A percentile compares a stretch with the other conserved stretches of the same genome.
phyloP scores from a whole-genome alignment of 116 monocot species.

The Thalassia testudinum region DNA sequence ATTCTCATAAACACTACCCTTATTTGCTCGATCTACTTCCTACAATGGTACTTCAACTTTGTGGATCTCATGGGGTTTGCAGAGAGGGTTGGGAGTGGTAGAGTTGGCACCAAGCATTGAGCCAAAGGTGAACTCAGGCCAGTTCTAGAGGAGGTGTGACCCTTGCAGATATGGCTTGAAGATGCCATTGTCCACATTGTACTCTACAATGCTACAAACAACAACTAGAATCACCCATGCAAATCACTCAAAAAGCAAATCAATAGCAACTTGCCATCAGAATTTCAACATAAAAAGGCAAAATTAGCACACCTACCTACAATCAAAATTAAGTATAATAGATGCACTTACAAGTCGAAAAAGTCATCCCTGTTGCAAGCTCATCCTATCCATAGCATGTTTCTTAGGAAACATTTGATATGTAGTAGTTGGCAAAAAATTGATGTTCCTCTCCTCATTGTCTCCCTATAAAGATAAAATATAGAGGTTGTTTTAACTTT shows the following conservation, averaged over 20 bases:
- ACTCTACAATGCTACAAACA: constrained; percentile 93
- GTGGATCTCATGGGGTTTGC: no score
- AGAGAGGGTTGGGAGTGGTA: no score
- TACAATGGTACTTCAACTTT: no score
- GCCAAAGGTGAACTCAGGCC: no score
- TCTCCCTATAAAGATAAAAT: constrained; percentile 34
- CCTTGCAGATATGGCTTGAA: constrained; percentile 89
- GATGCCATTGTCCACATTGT: constrained; percentile 56
- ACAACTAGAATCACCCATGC: background rate
- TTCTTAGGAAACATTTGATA: constrained; percentile 90
- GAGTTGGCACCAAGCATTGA: no score
- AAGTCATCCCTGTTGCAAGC: constrained; percentile 78
- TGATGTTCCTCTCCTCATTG: constrained; percentile 81
- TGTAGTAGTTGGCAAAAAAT: constrained; percentile 82
- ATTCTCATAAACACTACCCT: no score
- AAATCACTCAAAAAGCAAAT: constrained; percentile 1
- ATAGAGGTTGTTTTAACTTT: no score
- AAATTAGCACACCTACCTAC: constrained; percentile 34
- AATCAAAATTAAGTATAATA: constrained; percentile 59
- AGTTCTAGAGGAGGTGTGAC: no score
- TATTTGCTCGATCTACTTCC: no score
- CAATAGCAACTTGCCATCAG: background rate
- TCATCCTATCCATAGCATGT: constrained; percentile 92
- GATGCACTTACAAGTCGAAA: constrained; percentile 78
- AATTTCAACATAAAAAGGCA: background rate